These are phyloP conservation scores for Blastobotrys parvus DNA, from an alignment of 805 yeast species.

Conservation along the genomic window DNA sequence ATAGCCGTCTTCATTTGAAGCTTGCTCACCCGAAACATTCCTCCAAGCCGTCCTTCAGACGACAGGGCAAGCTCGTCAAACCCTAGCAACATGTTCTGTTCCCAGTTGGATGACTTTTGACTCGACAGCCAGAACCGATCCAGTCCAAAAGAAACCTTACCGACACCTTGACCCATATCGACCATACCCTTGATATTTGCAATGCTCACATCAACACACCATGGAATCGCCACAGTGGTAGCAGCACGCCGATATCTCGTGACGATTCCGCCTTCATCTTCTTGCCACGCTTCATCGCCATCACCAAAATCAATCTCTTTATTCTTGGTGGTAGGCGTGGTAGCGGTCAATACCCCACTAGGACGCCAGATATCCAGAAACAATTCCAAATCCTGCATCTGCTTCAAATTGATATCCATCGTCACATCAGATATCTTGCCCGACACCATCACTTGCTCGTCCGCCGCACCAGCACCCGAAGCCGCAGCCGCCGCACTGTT, in stretches of 20 bases:
- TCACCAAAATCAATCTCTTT: neutral
- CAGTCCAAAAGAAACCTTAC: constrained; percentile 47
- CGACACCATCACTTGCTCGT: constrained; percentile 25
- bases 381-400: constrained; percentile 75
- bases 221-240: constrained; percentile 60
- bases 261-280: constrained; percentile 19
- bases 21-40: constrained; percentile 43
- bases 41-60: constrained; percentile 77
- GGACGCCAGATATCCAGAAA: constrained; percentile 82
- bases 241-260: constrained; percentile 47
- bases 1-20: constrained; percentile 56
- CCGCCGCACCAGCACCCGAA: no score
- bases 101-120: constrained; percentile 57
- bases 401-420: constrained; percentile 68
- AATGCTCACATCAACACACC: constrained; percentile 56
- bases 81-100: constrained; percentile 60
- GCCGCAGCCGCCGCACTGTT: constrained; percentile 23
- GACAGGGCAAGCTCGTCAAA: constrained; percentile 41
- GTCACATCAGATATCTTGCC: constrained; percentile 47
- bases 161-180: constrained; percentile 80
- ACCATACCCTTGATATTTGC: constrained; percentile 45
- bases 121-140: constrained; percentile 63
- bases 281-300: neutral
- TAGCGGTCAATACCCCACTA: neutral
- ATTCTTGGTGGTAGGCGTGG: neutral